Percentiles rank a stretch among this genome's conserved stretches.
Evolutionary conservation across 2,329 filamentous ascomycete species (phyloP).

Genomic region (Clarireedia hainanense): DNA sequence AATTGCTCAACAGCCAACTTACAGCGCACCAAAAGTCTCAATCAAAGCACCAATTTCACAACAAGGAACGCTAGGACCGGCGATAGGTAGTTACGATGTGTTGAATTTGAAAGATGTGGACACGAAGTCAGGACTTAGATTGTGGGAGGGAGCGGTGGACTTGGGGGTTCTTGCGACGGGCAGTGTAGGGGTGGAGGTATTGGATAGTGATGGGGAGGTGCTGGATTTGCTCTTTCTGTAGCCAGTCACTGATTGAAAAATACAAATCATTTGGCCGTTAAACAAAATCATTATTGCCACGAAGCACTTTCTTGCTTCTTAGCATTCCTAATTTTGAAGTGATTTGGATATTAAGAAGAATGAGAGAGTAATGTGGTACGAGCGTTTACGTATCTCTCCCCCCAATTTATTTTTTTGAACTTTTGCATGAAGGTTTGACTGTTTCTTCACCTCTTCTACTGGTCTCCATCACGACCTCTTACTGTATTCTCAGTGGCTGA

Average conservation of each 20-base stretch:
- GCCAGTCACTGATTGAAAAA: background rate
- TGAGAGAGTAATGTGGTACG: no score
- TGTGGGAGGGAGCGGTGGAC: conserved; percentile 14
- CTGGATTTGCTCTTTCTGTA: background rate
- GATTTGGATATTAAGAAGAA: no score
- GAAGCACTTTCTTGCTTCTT: no score
- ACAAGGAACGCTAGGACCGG: conserved; percentile 12
- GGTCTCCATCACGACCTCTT: no score
- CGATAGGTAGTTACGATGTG: conserved; percentile 10
- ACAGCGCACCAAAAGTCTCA: conserved; percentile 1
- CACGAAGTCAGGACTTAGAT: conserved; percentile 9
- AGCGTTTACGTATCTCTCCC: no score
- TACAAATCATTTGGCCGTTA: no score
- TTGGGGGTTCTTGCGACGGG: conserved; percentile 11
- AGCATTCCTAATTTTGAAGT: no score
- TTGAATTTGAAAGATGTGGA: background rate
- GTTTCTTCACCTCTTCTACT: no score
- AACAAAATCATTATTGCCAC: no score
- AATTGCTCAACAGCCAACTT: background rate
- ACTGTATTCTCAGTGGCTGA: no score
- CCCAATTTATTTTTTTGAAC: no score
- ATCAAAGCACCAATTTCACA: conserved; percentile 15
- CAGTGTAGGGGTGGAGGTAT: conserved; percentile 5
- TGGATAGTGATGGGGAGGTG: background rate
- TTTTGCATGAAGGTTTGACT: no score